Conservation (phyloP, 2,329 filamentous ascomycete genomes). For the Myriangium duriaei region DNA sequence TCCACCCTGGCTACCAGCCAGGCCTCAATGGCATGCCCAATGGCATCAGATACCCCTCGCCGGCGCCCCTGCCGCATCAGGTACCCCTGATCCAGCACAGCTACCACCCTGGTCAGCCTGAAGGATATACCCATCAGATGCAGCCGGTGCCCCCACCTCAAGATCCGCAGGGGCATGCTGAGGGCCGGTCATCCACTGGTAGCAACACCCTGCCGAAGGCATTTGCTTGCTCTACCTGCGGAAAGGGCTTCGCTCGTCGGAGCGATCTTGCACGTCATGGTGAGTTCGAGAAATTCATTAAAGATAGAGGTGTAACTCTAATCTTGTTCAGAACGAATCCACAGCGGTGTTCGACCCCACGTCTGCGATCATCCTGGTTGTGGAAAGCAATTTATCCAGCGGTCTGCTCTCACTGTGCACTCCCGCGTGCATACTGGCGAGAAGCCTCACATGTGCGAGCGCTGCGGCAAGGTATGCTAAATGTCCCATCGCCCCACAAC, state of each 20-base stretch:
- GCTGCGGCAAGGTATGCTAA: conserved; percentile 73
- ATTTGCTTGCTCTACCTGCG: conserved; percentile 80
- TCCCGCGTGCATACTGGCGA: conserved; percentile 92
- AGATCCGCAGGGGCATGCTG: conserved; percentile 25
- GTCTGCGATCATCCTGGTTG: conserved; percentile 82
- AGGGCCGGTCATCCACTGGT: conserved; percentile 25
- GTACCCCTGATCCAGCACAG: conserved; percentile 44
- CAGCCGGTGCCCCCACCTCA: conserved; percentile 24
- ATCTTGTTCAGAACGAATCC: conserved; percentile 65
- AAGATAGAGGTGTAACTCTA: neutral
- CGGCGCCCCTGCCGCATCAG: conserved; percentile 34
- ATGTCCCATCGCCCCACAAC: conserved; percentile 18
- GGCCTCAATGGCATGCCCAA: conserved; percentile 39
- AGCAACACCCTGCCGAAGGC: conserved; percentile 52
- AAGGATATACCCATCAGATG: conserved; percentile 24
- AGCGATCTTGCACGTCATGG: conserved; percentile 92
- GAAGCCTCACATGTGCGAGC: conserved; percentile 96
- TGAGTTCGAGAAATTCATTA: conserved; percentile 38
- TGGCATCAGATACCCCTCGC: conserved; percentile 42
- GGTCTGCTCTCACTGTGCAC: conserved; percentile 90
- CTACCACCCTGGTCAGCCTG: conserved; percentile 37
- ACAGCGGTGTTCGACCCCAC: conserved; percentile 81
- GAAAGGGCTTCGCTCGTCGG: conserved; percentile 81
- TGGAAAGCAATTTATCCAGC: conserved; percentile 93
- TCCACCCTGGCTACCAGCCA: conserved; percentile 33